Evolutionary conservation across 306 rosid species (phyloP), one percentile per base, ranked within the genome.

Genomic region (Prunus kanzakura): DNA sequence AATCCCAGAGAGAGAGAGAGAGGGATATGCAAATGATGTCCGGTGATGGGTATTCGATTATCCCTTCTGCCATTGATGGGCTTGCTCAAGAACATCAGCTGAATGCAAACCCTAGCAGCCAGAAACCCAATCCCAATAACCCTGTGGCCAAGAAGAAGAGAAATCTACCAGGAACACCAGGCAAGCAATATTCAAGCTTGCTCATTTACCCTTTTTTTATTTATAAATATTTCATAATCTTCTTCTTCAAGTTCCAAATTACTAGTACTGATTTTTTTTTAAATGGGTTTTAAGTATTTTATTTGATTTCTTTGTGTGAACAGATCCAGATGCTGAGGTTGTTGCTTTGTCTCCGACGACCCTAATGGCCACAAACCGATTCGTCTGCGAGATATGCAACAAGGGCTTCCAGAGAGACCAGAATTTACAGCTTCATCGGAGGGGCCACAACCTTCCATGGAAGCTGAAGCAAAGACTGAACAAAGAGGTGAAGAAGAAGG

Each of bases 271-370:
- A 61, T 27, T 6, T 38, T 38, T 38, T 38, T 1, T 6, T 2
- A 27, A 32, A 16, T 23, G 65, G 63, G 3, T 57, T 57, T 22
- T 57, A 12, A 10, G 23, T 57, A 22, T 57, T 10, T 57, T 57
- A 27, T 57, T 57, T 57, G 29, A 57, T 57, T 38, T n/a, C 29
- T 25, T 49, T 15, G 22, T 54, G 4, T 11, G 10, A 45, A 49
- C 81, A 93, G 98, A 94, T 92, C 98, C 98, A 77, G 97, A 94
- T 90, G 97, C 98, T 1, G 98, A 94, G 79, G 98, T 94, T 47
- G 78, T 94, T 61, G 97, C 90, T 46, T 83, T 94, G 2, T 94
- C 98, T 3, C 98, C 98, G 2, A 94, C 88, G 77, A 85, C 97
- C 1, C 97, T 94, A 8, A 94, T 94, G 98, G 96, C 98, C 0